Evolutionary conservation across 352 stramenopile genomes (phyloP).

Genomic region (Pythium angustatum): DNA sequence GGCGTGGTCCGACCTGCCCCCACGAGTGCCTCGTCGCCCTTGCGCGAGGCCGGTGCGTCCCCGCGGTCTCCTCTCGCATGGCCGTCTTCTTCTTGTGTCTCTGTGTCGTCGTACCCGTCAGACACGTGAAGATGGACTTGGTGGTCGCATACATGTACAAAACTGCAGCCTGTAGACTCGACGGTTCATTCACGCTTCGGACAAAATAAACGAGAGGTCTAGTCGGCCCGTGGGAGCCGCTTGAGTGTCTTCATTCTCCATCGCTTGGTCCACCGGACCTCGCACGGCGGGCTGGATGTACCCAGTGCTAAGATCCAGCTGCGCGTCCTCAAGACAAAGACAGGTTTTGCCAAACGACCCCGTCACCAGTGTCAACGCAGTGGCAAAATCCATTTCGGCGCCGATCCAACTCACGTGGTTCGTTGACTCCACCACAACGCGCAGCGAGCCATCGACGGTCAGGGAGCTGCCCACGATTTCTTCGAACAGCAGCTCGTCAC

Average conservation of each 20-base stretch:
- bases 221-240: not conserved
- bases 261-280: not conserved
- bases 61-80: too few relatives aligned
- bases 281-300: not conserved
- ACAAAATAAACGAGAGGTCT: constrained; percentile 8
- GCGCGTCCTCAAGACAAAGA: not conserved
- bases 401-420: constrained; percentile 5
- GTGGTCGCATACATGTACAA: too few relatives aligned
- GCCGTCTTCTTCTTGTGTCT: too few relatives aligned
- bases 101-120: too few relatives aligned
- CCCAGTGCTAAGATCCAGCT: constrained; percentile 1
- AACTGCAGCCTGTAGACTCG: too few relatives aligned
- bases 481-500: not conserved
- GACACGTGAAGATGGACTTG: too few relatives aligned
- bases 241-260: not conserved
- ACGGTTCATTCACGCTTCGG: not conserved
- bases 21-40: too few relatives aligned
- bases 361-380: not conserved
- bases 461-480: constrained; percentile 2
- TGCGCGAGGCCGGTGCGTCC: too few relatives aligned
- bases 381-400: constrained; percentile 5
- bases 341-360: constrained; percentile 2
- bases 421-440: not conserved
- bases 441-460: constrained; percentile 5
- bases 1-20: too few relatives aligned